Percentiles rank a stretch among this genome's conserved stretches.
Evolutionary conservation across 345 rosid species (phyloP).

Genomic region (Combretum micranthum): DNA sequence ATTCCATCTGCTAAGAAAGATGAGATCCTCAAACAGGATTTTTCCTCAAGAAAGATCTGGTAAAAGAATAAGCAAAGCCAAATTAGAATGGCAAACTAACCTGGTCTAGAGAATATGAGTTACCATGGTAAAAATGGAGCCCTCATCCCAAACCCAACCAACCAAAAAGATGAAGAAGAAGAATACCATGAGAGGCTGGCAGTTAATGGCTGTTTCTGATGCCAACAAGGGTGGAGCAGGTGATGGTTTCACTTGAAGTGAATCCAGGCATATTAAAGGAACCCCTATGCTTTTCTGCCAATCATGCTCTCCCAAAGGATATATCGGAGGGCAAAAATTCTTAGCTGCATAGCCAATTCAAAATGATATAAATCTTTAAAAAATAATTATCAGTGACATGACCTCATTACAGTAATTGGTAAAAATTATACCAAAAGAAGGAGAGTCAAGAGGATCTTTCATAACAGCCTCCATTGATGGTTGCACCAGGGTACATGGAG

Average conservation of each 20-base stretch:
- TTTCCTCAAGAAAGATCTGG: constrained; percentile 95
- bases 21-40: constrained; percentile 87
- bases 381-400: constrained; percentile 1
- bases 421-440: constrained; percentile 65
- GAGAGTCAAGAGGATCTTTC: constrained; percentile 42
- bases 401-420: neutral
- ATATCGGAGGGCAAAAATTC: constrained; percentile 81
- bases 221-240: constrained; percentile 80
- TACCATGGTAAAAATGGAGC: too few species aligned
- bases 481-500: constrained; percentile 86
- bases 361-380: neutral
- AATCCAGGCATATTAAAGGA: constrained; percentile 74
- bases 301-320: constrained; percentile 68
- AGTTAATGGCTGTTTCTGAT: constrained; percentile 71
- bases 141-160: neutral
- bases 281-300: constrained; percentile 53
- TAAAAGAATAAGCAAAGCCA: constrained; percentile 11
- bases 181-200: constrained; percentile 91
- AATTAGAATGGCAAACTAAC: constrained; percentile 10
- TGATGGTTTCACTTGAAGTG: constrained; percentile 91
- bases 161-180: constrained; percentile 6
- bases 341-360: constrained; percentile 33
- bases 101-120: neutral
- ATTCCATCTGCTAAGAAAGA: constrained; percentile 97
- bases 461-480: constrained; percentile 62